Conservation (phyloP, 2,329 filamentous ascomycete genomes). For the Blastomyces emzantsi region DNA sequence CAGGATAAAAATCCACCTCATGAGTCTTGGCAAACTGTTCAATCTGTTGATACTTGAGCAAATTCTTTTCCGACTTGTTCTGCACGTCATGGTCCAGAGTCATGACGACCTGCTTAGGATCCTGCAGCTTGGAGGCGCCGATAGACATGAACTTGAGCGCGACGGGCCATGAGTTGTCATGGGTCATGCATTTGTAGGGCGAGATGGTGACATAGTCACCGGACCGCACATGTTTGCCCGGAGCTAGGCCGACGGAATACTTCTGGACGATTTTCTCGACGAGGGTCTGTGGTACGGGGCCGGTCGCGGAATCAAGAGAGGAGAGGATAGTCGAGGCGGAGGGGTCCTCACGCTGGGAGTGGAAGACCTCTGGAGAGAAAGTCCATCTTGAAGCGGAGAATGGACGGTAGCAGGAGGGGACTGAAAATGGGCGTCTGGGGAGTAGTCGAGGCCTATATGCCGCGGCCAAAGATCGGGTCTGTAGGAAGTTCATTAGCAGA, state of each 20-base stretch:
- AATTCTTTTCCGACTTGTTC: conserved; percentile 66
- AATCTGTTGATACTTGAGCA: conserved; percentile 75
- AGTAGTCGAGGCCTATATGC: neutral
- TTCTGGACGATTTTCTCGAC: conserved; percentile 89
- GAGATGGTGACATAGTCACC: conserved; percentile 77
- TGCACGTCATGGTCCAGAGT: conserved; percentile 84
- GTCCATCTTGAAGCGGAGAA: conserved; percentile 13
- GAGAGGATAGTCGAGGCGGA: conserved; percentile 15
- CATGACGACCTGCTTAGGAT: conserved; percentile 68
- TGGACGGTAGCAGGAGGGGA: conserved; percentile 2
- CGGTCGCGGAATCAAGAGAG: conserved; percentile 20
- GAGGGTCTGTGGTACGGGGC: conserved; percentile 57
- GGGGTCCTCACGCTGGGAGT: conserved; percentile 16
- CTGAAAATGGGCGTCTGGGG: neutral
- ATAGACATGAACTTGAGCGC: conserved; percentile 74
- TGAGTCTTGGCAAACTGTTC: conserved; percentile 72
- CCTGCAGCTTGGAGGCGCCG: conserved; percentile 63
- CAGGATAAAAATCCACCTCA: conserved; percentile 66
- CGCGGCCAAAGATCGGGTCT: neutral
- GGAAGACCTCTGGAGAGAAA: conserved; percentile 15
- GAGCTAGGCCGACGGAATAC: conserved; percentile 64
- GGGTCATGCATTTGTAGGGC: conserved; percentile 71
- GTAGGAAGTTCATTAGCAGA: neutral
- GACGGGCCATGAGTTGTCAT: conserved; percentile 74
- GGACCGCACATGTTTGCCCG: conserved; percentile 63